Conservation (phyloP, 352 stramenopile genomes). For the Blastocystis sp. region DNA sequence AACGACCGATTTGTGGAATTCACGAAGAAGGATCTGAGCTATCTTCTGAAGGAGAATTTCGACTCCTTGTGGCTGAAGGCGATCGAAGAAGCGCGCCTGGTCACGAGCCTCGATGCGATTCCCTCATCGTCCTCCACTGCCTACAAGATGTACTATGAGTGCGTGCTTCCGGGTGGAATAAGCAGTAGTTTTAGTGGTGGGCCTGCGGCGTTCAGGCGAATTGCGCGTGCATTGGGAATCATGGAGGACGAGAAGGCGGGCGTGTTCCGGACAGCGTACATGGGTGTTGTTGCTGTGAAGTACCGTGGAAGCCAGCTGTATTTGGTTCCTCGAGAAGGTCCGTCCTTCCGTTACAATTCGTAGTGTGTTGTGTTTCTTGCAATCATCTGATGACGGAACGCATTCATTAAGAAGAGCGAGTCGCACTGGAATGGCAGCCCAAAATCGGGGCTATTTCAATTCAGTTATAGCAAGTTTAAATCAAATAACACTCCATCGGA, state of each 20-base stretch:
- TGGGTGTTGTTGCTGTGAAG: constrained; percentile 77
- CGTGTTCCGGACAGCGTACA: constrained; percentile 80
- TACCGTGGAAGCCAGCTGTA: constrained; percentile 54
- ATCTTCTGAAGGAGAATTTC: constrained; percentile 75
- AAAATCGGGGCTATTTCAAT: too few relatives aligned
- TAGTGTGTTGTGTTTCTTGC: neutral
- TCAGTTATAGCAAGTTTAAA: too few relatives aligned
- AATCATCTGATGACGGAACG: too few relatives aligned
- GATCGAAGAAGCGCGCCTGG: constrained; percentile 14
- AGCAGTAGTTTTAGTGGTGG: constrained; percentile 72
- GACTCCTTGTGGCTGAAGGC: constrained; percentile 64
- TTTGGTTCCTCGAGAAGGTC: constrained; percentile 60
- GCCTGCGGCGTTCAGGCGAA: constrained; percentile 71
- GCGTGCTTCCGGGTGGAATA: constrained; percentile 21
- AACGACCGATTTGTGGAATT: constrained; percentile 74
- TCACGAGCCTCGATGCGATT: neutral
- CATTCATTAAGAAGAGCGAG: too few relatives aligned
- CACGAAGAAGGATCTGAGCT: constrained; percentile 74
- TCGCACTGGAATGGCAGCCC: too few relatives aligned
- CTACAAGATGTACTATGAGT: neutral
- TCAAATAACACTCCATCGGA: too few relatives aligned
- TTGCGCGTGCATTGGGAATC: constrained; percentile 75
- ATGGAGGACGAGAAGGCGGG: constrained; percentile 81
- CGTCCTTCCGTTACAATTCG: constrained; percentile 55
- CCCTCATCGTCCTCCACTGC: neutral